A percentile compares a stretch with the other conserved stretches of the same genome.
Conservation (phyloP, 352 stramenopile species). For the Globisporangium rhizosaccharum region DNA sequence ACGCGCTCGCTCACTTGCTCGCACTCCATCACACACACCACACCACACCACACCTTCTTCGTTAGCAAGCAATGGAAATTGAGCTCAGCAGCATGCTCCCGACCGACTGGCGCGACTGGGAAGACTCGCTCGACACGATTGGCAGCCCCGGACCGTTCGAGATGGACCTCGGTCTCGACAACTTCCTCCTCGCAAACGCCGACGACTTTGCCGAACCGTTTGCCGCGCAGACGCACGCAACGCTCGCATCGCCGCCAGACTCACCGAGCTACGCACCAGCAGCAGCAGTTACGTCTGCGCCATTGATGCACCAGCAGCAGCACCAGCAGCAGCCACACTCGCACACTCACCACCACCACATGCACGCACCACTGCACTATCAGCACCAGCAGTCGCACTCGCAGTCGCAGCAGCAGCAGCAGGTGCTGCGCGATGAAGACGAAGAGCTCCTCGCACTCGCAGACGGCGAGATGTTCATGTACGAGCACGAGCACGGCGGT, state of each 20-base stretch:
- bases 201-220: conserved; percentile 65
- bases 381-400: conserved; percentile 25
- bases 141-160: conserved; percentile 26
- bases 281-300: not conserved
- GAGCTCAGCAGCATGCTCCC: conserved; percentile 17
- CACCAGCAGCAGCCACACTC: conserved; percentile 20
- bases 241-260: conserved; percentile 18
- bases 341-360: conserved; percentile 6
- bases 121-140: conserved; percentile 33
- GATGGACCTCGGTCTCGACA: conserved; percentile 56
- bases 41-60: not conserved
- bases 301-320: conserved; percentile 4
- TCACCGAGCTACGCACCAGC: conserved; percentile 21
- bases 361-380: conserved; percentile 12
- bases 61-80: conserved; percentile 11
- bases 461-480: conserved; percentile 15
- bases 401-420: conserved; percentile 4
- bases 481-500: conserved; percentile 14
- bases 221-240: conserved; percentile 2
- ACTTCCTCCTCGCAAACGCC: conserved; percentile 47
- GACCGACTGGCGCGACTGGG: conserved; percentile 37
- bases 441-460: conserved; percentile 16
- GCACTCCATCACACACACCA: not conserved
- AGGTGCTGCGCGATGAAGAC: conserved; percentile 10
- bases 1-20: not conserved